Base-by-base conservation (phyloP, 2,329 filamentous ascomycete genomes). In the Shiraia bambusicola region DNA sequence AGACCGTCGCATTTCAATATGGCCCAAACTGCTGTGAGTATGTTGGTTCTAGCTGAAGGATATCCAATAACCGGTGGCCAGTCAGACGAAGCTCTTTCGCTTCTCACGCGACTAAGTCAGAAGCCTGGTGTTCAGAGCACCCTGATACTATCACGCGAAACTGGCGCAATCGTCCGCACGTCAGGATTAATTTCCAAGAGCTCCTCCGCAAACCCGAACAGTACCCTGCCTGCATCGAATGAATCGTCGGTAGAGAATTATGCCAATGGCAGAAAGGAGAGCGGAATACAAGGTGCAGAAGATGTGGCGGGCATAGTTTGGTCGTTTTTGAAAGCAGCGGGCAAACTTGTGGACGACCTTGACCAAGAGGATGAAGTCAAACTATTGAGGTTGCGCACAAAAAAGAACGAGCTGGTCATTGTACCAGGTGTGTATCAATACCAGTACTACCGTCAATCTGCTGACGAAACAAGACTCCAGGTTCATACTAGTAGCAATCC, bases 381-480 rank as follows among this genome's bases (percentile, higher is more conserved):
- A 69, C 73, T 93, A 34, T 69, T 93, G 37, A 78, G 87, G 49
- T 65, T 94, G 51, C 79, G 88, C 52, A 92, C 87, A n/a, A 89
- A 84, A 73, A 90, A 87, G 67, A 86, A 90, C 56, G 88, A 94
- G 67, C 72, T 93, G 49, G 85, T 93, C 45, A 88, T 93, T 59
- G 85, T 92, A 14, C 87, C 87, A 38, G 75, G 75, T 77, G 64
- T 33, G 67, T 43, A 22, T 4, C 16, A 30, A 10, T 7, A 24
- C 5, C 14, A 16, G 12, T 27, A 15, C n/a, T 22, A 7, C 19
- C 28, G 12, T 22, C 10, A 15, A 32, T 14, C 9, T 7, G 39
- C 54, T 66, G 45, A 63, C 28, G 1, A 28, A 48, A 15, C 12
- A 17, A 66, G 88, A 92, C 66, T 62, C 79, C 28, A 90, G 88